Evolutionary conservation across 2,329 filamentous ascomycete species (phyloP), one percentile per base, ranked within the genome.

Genomic region (Aspergillus oerlinghausenensis): DNA sequence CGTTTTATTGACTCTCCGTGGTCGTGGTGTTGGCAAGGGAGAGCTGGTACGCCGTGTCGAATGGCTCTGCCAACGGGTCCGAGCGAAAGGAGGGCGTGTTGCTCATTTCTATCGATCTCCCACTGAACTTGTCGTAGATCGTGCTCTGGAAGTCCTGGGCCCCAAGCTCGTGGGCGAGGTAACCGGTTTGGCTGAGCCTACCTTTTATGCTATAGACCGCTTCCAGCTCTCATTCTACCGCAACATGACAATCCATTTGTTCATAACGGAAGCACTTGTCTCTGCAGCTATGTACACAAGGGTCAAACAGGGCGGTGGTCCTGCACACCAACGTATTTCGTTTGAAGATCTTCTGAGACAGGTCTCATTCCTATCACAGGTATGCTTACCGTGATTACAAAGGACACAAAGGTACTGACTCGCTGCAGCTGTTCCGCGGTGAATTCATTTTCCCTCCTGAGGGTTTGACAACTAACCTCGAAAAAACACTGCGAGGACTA

Each of bases 171-270:
- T 99, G 0, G 91, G 92, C 4, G 79, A 87, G 4, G 82, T 96
- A 0, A 83, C 87, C 40, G 90, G 88, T 0, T 77, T 99, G 4
- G 88, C 89, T 0, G 94, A 99, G 71, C 90, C 90, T 19, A 97
- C 94, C 0, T 97, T 90, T 74, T 96, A 90, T 67, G 94, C 94
- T 4, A 92, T 97, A 42, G 94, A 99, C 72, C 84, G 92, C 53
- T 99, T 99, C 78, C 94, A 99, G 70, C 83, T 99, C 9, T 96
- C 92, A 0, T 99, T 99, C 74, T 99, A 99, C 76, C 88, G 94
- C 52, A 99, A 99, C 74, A 97, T 97, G 94, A 97, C 93, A 0
- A 99, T 99, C 60, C 94, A 99, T 70, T 83, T 99, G 4, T 99
- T 99, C 73, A 94, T 99, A 56, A 88, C 91, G 2, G 92, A 97